Evolutionary conservation across 805 yeast species (phyloP).

Genomic region (Teunomyces funiuensis): DNA sequence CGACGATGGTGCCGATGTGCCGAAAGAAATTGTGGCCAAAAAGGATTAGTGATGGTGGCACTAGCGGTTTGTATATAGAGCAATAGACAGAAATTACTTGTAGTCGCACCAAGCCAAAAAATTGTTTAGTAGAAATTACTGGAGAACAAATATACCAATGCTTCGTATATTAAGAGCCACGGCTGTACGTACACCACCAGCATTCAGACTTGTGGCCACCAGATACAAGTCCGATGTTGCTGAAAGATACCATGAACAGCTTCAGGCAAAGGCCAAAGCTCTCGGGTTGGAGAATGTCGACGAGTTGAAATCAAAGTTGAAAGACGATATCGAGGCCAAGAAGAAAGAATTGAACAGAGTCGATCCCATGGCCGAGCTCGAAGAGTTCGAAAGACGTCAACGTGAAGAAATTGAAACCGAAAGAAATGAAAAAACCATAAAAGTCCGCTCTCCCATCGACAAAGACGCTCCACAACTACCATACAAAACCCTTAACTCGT

Average conservation of each 20-base stretch:
- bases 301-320: conserved; percentile 60
- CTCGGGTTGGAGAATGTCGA: conserved; percentile 45
- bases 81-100: too few relatives aligned
- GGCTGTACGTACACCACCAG: too few relatives aligned
- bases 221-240: conserved; percentile 5
- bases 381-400: conserved; percentile 48
- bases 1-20: conserved; percentile 14
- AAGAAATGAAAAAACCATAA: conserved; percentile 25
- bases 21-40: conserved; percentile 7
- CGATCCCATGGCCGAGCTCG: conserved; percentile 72
- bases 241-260: conserved; percentile 28
- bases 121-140: background rate
- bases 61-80: background rate
- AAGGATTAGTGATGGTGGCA: background rate
- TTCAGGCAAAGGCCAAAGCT: conserved; percentile 34
- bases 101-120: too few relatives aligned
- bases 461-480: conserved; percentile 45
- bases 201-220: background rate
- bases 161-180: background rate
- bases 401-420: conserved; percentile 25
- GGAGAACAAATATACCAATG: background rate
- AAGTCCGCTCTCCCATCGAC: conserved; percentile 35
- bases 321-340: conserved; percentile 56
- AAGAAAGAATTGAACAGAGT: conserved; percentile 58
- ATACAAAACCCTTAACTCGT: conserved; percentile 71